Percentiles rank a stretch among this genome's conserved stretches.
These are phyloP conservation scores for Auricularia cornea DNA, from an alignment of 768 basidiomycete genomes.

Conservation along the genomic window DNA sequence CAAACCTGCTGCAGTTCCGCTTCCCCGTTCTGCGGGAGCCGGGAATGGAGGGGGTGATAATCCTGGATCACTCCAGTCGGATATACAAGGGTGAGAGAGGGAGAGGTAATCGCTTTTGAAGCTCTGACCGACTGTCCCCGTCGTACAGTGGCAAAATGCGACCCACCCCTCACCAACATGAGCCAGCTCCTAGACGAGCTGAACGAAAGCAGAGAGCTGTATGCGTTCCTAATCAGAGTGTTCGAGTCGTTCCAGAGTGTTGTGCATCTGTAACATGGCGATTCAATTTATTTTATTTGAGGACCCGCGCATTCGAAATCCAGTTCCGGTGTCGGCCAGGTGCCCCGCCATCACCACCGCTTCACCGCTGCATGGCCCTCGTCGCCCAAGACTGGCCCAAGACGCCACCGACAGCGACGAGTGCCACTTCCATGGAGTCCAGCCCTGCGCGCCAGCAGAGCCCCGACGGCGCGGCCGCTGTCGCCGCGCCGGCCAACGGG, in stretches of 20 bases:
- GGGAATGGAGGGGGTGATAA: slow-evolving; percentile 59
- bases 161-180: slow-evolving; percentile 59
- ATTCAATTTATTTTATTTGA: not conserved
- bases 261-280: not conserved
- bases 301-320: not conserved
- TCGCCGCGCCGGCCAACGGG: not conserved
- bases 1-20: slow-evolving; percentile 62
- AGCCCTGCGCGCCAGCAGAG: not conserved
- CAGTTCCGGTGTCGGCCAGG: not conserved
- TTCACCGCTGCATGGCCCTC: not conserved
- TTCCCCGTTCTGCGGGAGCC: slow-evolving; percentile 57
- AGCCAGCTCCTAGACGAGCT: slow-evolving; percentile 61
- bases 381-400: not conserved
- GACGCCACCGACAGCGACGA: not conserved
- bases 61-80: slow-evolving; percentile 59
- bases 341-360: not conserved
- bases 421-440: not conserved
- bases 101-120: not conserved
- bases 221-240: slow-evolving; percentile 34
- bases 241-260: not conserved
- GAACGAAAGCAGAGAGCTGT: slow-evolving; percentile 62
- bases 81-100: slow-evolving; percentile 53
- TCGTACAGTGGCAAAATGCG: slow-evolving; percentile 64
- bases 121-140: slow-evolving; percentile 6
- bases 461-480: not conserved